Base-by-base conservation (phyloP, 2,329 filamentous ascomycete species). In the Lasiodiplodia sp. region DNA sequence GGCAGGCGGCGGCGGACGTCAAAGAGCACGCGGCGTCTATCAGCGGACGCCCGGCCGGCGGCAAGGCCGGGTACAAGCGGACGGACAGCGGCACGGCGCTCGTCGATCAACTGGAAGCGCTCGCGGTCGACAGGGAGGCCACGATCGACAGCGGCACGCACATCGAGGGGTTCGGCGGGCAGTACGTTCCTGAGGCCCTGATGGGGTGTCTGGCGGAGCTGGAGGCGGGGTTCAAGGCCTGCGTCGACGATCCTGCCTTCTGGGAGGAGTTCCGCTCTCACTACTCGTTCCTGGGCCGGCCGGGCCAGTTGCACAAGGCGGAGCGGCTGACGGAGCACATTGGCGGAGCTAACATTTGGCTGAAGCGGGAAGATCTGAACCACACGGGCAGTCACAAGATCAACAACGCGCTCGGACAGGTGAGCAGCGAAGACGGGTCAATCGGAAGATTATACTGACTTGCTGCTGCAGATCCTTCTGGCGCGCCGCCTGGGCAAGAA, bases 351-450 rank as follows among this genome's bases (percentile, higher is more conserved):
- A 97, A 94, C 77, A 97, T 99, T 83, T 99, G 95, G 91, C 84
- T 99, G 73, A 99, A 99, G 87, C 90, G 96, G 74, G 96, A 99
- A 82, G 96, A 99, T 79, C 85, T 98, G 68, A 98, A 98, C 82
- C 96, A 99, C 79, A 98, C 96, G 11, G 96, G 96, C 73, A 96
- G 92, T 71, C 96, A 99, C 87, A 99, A 99, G 87, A 98, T 99
- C 86, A 99, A 99, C 86, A 99, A 99, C 76, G 96, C 96, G 0
- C 85, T 99, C 8, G 96, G 96, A 2, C 96, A 99, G 81, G 89
- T 60, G n/a, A n/a, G 40, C 16, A 40, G 38, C 38, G 12, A 16
- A 14, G 40, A n/a, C 2, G n/a, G 44, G 44, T 21, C 44, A 2
- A 47, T 8, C 44, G 44, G 44, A 21, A 47, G 44, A 47, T 47